phyloP scores from a whole-genome alignment of 2,329 filamentous ascomycete species.

The Verticillium longisporum region DNA sequence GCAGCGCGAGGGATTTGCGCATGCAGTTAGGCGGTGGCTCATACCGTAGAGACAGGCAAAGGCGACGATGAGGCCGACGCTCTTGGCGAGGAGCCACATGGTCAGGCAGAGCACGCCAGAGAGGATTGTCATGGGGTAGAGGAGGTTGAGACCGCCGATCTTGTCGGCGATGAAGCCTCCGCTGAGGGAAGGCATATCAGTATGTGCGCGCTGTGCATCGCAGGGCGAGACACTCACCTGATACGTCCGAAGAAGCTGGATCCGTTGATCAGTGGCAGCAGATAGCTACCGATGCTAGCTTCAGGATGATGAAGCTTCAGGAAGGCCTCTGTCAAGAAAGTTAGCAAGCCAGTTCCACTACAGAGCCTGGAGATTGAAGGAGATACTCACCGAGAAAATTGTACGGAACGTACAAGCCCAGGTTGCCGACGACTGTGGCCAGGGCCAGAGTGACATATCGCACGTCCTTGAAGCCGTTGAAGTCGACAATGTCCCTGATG shows the following conservation, averaged over 20 bases:
- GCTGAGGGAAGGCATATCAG: neutral
- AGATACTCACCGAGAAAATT: conserved; percentile 20
- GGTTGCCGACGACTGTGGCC: conserved; percentile 12
- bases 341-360: conserved; percentile 34
- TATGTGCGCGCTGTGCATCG: neutral
- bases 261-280: conserved; percentile 36
- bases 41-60: conserved; percentile 6
- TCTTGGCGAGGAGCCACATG: conserved; percentile 6
- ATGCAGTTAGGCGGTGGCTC: neutral
- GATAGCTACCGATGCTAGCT: conserved; percentile 27
- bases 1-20: too few species aligned
- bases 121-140: conserved; percentile 7
- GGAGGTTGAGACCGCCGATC: conserved; percentile 8
- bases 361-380: conserved; percentile 12
- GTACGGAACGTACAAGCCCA: conserved; percentile 25
- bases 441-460: conserved; percentile 4
- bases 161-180: conserved; percentile 7
- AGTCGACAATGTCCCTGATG: conserved; percentile 3
- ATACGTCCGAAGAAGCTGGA: conserved; percentile 37
- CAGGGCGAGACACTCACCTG: conserved; percentile 11
- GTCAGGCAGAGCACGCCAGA: conserved; percentile 5
- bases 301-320: conserved; percentile 31
- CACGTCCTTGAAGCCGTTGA: conserved; percentile 4
- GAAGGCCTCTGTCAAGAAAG: conserved; percentile 35
- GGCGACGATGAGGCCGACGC: conserved; percentile 1